Evolutionary conservation across 2,329 filamentous ascomycete genomes (phyloP).

Genomic region (Alternaria ethzedia): DNA sequence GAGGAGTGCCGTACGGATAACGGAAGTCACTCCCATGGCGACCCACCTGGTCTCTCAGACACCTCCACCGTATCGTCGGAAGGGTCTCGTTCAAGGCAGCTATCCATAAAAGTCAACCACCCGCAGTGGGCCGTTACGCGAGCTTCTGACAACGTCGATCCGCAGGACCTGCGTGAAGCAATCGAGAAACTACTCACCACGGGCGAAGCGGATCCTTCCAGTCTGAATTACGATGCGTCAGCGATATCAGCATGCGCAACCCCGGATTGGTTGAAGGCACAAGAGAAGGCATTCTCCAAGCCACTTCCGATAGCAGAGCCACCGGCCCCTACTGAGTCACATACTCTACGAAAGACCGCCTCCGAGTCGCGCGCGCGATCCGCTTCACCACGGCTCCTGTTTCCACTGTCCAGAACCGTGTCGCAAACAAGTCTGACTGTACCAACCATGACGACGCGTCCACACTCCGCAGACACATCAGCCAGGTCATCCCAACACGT

Average conservation of each 20-base stretch:
- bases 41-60: conserved; percentile 7
- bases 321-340: conserved; percentile 32
- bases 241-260: neutral
- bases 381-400: conserved; percentile 15
- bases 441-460: neutral
- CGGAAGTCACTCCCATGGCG: conserved; percentile 12
- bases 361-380: conserved; percentile 23
- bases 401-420: neutral
- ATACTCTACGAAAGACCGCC: neutral
- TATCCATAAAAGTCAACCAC: conserved; percentile 25
- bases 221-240: neutral
- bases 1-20: conserved; percentile 29
- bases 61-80: conserved; percentile 27
- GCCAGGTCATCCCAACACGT: conserved; percentile 7
- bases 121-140: conserved; percentile 38
- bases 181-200: conserved; percentile 6
- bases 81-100: conserved; percentile 29
- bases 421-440: conserved; percentile 6
- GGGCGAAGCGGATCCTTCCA: conserved; percentile 10
- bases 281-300: conserved; percentile 15
- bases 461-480: neutral
- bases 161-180: conserved; percentile 22
- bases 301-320: conserved; percentile 26
- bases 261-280: conserved; percentile 19
- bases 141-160: conserved; percentile 24